Percentiles rank a stretch among this genome's conserved stretches.
phyloP scores from a whole-genome alignment of 371 early-diverging fungal species.

The Apophysomyces variabilis region DNA sequence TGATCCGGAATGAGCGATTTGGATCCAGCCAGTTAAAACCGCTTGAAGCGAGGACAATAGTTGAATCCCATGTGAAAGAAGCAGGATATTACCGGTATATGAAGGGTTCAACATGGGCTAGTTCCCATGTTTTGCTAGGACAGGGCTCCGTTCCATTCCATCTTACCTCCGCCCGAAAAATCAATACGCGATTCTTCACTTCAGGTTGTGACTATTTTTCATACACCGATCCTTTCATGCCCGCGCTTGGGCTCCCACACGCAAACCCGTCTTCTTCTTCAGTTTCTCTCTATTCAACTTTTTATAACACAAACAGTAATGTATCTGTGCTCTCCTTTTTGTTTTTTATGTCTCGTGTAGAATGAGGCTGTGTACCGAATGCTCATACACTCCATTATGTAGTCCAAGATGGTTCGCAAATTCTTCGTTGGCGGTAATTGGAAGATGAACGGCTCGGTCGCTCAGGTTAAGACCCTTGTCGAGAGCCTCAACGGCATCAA shows the following conservation, averaged over 20 bases:
- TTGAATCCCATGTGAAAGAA: no score
- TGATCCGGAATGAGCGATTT: no score
- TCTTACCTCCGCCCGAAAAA: no score
- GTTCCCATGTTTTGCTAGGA: no score
- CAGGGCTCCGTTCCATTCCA: no score
- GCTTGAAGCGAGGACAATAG: no score
- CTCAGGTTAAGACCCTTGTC: conserved; percentile 75
- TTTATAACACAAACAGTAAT: background rate
- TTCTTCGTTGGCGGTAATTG: conserved; percentile 87
- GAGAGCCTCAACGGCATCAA: conserved; percentile 73
- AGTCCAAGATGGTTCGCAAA: conserved; percentile 60
- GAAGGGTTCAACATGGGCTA: no score
- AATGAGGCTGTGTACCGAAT: no score
- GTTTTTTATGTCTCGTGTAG: background rate
- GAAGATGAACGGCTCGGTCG: conserved; percentile 95
- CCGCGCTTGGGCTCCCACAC: background rate
- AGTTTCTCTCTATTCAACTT: background rate
- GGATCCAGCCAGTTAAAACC: no score
- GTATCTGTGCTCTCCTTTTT: background rate
- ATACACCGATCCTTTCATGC: background rate
- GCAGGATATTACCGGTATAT: no score
- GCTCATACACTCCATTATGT: background rate
- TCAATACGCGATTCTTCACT: background rate
- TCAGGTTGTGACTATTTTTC: background rate
- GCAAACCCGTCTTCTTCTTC: no score